Base-by-base conservation (phyloP, 2,329 filamentous ascomycete genomes). In the Xylariomycetidae sp. region DNA sequence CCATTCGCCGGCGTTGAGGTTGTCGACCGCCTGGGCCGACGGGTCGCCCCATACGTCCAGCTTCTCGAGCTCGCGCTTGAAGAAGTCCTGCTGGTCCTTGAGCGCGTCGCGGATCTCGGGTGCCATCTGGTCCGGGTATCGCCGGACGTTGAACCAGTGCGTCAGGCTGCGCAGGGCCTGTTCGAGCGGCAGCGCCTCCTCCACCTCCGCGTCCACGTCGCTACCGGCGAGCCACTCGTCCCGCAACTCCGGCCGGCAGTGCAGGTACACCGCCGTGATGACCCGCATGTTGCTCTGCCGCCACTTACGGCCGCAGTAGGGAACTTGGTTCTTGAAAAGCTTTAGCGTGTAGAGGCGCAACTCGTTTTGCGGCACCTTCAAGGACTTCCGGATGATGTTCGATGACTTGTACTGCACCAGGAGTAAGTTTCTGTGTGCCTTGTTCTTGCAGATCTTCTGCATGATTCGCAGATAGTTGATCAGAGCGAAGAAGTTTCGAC, bases 261-360 rank as follows among this genome's bases (percentile, higher is more conserved):
- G 86, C 30, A 98, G 70, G 59, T 95, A 98, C 2, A 98, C 86
- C 4, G 89, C 88, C 1, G 92, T 98, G 54, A 98, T 98, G 53
- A 96, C 89, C 35, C 90, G 85, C 92, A 98, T 98, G 60, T 98
- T 96, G 48, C 80, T 81, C 64, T 96, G 92, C 10, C 92, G 81
- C 92, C 92, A 98, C 65, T 98, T 98, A 26, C 92, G 82, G 15
- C 92, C 90, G 59, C 90, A 96, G 67, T 95, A 98, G 1, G 92
- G 92, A 4, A 98, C 92, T 60, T 98, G 92, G 40, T 88, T 92
- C 62, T 98, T 98, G 79, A 96, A 96, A 0, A 98, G 74, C 63
- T 98, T 98, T 48, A 98, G 76, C 0, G 92, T 95, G 65, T 96
- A 96, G 26, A 95, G 79, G 5, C 92, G 80, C 25, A 98, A 71